A percentile compares a stretch with the other conserved stretches of the same genome.
phyloP scores from a whole-genome alignment of 2,329 filamentous ascomycete species.

The Aspergillus neotritici region DNA sequence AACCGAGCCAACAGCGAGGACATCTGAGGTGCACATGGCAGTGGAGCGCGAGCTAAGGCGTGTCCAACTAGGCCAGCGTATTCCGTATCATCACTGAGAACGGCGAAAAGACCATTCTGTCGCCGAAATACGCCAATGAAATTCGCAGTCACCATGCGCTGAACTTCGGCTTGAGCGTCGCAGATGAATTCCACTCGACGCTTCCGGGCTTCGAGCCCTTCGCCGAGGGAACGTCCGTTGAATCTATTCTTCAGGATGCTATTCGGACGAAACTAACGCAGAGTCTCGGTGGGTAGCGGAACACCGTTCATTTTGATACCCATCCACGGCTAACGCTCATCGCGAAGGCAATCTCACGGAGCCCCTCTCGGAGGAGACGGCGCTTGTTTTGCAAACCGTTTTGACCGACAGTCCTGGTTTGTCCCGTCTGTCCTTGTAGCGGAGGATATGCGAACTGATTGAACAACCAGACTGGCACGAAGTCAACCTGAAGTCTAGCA shows the following conservation, averaged over 20 bases:
- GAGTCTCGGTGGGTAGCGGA: slow-evolving; percentile 13
- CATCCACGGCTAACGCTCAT: no score
- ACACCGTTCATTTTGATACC: background rate
- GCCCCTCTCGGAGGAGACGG: background rate
- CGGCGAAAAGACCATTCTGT: slow-evolving; percentile 16
- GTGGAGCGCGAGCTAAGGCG: background rate
- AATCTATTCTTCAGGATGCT: slow-evolving; percentile 15
- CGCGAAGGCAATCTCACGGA: background rate
- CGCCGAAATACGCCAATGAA: slow-evolving; percentile 18
- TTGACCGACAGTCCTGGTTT: background rate
- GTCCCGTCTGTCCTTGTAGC: background rate
- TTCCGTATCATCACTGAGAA: slow-evolving; percentile 17
- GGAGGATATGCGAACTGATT: background rate
- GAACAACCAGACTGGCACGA: slow-evolving; percentile 9
- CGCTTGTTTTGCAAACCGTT: background rate
- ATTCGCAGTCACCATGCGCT: slow-evolving; percentile 16
- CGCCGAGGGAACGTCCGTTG: slow-evolving; percentile 3
- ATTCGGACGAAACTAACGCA: slow-evolving; percentile 21
- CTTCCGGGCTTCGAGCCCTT: slow-evolving; percentile 18
- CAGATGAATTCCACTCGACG: slow-evolving; percentile 13
- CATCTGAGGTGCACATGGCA: background rate
- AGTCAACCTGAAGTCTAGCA: slow-evolving; percentile 2
- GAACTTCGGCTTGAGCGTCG: slow-evolving; percentile 13
- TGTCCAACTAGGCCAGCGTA: slow-evolving; percentile 4
- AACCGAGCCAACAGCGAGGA: no score